Evolutionary conservation across 2,329 filamentous ascomycete species (phyloP).

Genomic region (Cytospora paraplurivora): DNA sequence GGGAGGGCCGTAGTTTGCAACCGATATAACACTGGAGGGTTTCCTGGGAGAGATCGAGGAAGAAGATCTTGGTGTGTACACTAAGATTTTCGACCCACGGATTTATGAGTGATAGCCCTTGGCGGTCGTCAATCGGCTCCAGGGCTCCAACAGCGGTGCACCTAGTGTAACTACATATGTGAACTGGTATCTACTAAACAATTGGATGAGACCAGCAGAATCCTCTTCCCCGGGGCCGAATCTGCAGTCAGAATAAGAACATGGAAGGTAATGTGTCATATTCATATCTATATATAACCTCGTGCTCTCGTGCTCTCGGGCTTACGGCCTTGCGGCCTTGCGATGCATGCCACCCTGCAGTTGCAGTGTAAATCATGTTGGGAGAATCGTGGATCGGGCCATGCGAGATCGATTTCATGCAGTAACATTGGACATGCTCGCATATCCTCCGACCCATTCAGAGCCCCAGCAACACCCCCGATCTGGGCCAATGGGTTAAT

Average conservation of each 20-base stretch:
- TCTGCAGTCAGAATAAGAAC: too few species aligned
- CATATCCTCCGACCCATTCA: neutral
- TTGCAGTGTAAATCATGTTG: neutral
- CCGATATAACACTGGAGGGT: neutral
- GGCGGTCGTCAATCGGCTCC: neutral
- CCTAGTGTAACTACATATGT: too few species aligned
- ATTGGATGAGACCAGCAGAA: too few species aligned
- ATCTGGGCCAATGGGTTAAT: neutral
- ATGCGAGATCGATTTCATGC: conserved; percentile 3
- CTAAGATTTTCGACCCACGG: neutral
- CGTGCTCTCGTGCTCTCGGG: neutral
- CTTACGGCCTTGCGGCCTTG: neutral
- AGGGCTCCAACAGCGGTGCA: too few species aligned
- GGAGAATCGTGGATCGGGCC: neutral
- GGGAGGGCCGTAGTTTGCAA: neutral
- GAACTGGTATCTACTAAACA: too few species aligned
- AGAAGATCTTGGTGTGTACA: neutral
- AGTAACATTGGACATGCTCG: neutral
- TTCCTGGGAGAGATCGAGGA: neutral
- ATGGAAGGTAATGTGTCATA: too few species aligned
- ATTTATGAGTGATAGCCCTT: neutral
- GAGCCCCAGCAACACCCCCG: neutral
- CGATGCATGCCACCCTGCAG: neutral
- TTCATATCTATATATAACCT: too few species aligned
- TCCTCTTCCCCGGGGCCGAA: too few species aligned